These are phyloP conservation scores for Colletotrichum musae DNA, from an alignment of 2,329 filamentous ascomycete genomes.

Conservation along the genomic window DNA sequence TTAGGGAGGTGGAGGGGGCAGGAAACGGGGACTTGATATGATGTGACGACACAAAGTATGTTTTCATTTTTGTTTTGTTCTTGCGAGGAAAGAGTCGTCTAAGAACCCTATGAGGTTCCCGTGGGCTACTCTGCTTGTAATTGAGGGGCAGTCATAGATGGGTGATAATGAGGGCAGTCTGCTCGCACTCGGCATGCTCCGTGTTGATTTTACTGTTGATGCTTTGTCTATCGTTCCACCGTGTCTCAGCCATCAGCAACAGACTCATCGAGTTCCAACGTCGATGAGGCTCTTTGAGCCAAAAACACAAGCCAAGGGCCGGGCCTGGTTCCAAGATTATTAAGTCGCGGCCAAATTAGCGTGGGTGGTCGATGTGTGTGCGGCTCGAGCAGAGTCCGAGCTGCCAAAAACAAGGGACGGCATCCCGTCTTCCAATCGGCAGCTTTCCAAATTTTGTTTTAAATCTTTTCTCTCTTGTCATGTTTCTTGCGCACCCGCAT, in stretches of 20 bases:
- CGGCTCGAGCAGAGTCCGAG: slow-evolving; percentile 1
- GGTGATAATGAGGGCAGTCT: slow-evolving; percentile 31
- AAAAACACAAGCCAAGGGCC: slow-evolving; percentile 2
- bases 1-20: background rate
- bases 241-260: background rate
- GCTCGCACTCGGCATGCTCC: background rate
- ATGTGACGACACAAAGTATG: slow-evolving; percentile 13
- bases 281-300: slow-evolving; percentile 25
- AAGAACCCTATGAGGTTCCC: background rate
- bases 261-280: slow-evolving; percentile 17
- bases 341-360: background rate
- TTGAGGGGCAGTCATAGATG: slow-evolving; percentile 27
- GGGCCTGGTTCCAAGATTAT: background rate
- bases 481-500: too few species aligned
- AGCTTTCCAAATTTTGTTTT: slow-evolving; percentile 15
- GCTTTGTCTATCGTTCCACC: background rate
- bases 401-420: background rate
- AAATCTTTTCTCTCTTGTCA: too few species aligned
- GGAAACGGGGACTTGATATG: slow-evolving; percentile 3
- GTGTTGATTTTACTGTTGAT: background rate
- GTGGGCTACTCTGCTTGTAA: slow-evolving; percentile 11
- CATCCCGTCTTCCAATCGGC: slow-evolving; percentile 30
- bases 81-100: slow-evolving; percentile 10
- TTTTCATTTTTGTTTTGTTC: background rate
- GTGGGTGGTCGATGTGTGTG: slow-evolving; percentile 4